phyloP scores from a whole-genome alignment of 345 rosid species.

The Garcia nutans region DNA sequence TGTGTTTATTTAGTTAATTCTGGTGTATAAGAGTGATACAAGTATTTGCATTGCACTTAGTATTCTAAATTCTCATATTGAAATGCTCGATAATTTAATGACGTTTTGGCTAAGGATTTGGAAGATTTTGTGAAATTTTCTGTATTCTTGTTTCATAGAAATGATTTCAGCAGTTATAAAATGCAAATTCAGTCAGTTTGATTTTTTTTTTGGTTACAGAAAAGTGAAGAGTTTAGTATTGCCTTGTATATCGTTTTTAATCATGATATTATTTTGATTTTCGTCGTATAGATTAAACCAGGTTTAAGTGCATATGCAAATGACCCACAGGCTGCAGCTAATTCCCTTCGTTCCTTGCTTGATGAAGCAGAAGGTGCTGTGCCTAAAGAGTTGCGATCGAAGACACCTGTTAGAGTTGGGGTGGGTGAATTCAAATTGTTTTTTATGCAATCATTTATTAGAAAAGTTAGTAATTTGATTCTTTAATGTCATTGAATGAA shows the following conservation, averaged over 20 bases:
- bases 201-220: too few species aligned
- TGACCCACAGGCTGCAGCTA: constrained; percentile 69
- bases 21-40: neutral
- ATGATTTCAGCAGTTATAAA: too few species aligned
- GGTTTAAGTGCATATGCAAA: constrained; percentile 84
- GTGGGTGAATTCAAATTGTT: constrained; percentile 39
- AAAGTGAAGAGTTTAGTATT: neutral
- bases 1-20: neutral
- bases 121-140: neutral
- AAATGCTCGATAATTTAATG: neutral
- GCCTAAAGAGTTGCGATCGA: constrained; percentile 64
- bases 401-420: constrained; percentile 99
- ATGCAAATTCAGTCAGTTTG: neutral
- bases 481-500: neutral
- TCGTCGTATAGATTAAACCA: constrained; percentile 56
- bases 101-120: neutral
- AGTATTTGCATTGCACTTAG: neutral
- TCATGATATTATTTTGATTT: constrained; percentile 16
- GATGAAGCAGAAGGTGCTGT: constrained; percentile 85
- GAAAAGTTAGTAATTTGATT: neutral
- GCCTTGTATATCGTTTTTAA: neutral
- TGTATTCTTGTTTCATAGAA: too few species aligned
- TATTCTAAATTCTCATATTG: neutral
- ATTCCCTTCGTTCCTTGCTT: constrained; percentile 63
- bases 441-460: constrained; percentile 3